Conservation (phyloP, 2,329 filamentous ascomycete species). For the Elsinoe australis region DNA sequence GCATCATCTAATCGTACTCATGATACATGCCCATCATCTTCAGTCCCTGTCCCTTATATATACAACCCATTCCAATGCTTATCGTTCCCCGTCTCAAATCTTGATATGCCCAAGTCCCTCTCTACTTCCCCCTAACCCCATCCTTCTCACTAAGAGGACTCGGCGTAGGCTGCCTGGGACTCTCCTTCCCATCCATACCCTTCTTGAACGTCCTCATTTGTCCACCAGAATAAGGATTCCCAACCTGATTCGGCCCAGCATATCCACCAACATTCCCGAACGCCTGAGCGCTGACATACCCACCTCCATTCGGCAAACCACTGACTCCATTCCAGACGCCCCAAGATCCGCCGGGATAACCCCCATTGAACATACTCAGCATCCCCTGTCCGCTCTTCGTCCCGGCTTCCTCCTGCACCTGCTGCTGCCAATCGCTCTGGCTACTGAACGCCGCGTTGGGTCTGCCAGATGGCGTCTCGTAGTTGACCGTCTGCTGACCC, state of each 20-base stretch:
- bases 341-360: neutral
- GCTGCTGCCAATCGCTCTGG: slow-evolving; percentile 3
- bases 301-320: slow-evolving; percentile 10
- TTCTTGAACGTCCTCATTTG: neutral
- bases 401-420: neutral
- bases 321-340: slow-evolving; percentile 6
- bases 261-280: no score
- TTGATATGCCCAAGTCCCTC: no score
- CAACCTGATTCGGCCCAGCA: no score
- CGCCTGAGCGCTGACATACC: no score
- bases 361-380: neutral
- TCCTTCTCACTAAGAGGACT: slow-evolving; percentile 26
- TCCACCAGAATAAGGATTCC: no score
- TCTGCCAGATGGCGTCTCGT: neutral
- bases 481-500: neutral
- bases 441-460: neutral
- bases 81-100: no score
- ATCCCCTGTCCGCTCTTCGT: neutral
- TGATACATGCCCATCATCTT: neutral
- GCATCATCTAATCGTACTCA: slow-evolving; percentile 3
- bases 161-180: slow-evolving; percentile 28
- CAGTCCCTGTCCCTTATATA: neutral
- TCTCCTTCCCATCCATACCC: slow-evolving; percentile 21
- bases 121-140: neutral
- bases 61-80: neutral